Evolutionary conservation across 148 eudicot species (phyloP), one percentile per base, ranked within the genome.

Genomic region (Cornus florida): DNA sequence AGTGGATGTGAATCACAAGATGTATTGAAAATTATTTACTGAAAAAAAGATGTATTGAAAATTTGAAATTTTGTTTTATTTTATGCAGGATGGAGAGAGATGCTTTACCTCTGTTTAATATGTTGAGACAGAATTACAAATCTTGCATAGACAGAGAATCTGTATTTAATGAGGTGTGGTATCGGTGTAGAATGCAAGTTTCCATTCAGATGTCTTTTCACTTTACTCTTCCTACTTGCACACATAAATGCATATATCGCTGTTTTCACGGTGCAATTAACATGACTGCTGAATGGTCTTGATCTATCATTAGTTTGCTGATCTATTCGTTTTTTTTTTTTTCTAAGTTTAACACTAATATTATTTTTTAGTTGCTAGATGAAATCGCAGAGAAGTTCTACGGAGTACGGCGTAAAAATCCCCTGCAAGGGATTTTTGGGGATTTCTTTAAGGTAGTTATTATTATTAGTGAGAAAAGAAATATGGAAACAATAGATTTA

Each of bases 401-500:
- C 75, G 97, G 94, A 38, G 96, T 95, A 70, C 88, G 39, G 41
- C 98, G 97, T 33, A 86, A 79, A 85, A 94, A 85, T 78, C 88
- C 94, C 67, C 72, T 94, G 94, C 96, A 92, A 75, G 98, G 97
- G 83, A 90, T 95, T 92, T 92, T 95, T 77, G 97, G 98, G 50
- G 98, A 95, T 75, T 59, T 93, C 33, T 93, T 95, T 75, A 93
- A 90, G 92, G 98, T 95, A 83, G 69, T 43, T 73, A 79, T 7
- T 22, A 0, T 73, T 31, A 53, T 11, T 53, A 53, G 12, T 53
- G 19, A 0, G 59, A 53, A 11, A 53, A 11, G 19, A 53, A 14
- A 53, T 53, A 53, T 1, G 46, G 10, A 38, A 10, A 10, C n/a
- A 10, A 35, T 4, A 39, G 10, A 35, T 12, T 39, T 24, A 31